Percentiles rank a stretch among this genome's conserved stretches.
Evolutionary conservation across 495 filamentous ascomycete species (phyloP).

Genomic region (Penicillium taxi): DNA sequence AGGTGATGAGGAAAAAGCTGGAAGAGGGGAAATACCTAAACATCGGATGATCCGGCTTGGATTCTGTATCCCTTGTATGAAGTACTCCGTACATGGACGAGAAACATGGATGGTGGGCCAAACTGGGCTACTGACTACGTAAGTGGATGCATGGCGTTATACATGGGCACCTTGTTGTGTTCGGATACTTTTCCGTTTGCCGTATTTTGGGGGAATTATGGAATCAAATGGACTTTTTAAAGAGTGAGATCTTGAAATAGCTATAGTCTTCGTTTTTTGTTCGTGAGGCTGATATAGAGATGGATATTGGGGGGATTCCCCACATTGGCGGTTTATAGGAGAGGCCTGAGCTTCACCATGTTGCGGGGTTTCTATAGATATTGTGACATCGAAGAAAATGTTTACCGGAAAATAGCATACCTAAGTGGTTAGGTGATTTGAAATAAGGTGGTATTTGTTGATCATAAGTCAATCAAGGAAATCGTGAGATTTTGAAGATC

Average conservation of each 20-base stretch:
- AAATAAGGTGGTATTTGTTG: background rate
- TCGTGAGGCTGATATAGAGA: conserved; percentile 2
- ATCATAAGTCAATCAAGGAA: background rate
- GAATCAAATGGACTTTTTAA: background rate
- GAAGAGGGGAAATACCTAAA: too few relatives aligned
- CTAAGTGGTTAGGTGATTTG: background rate
- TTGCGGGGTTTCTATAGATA: background rate
- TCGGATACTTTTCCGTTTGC: conserved; percentile 3
- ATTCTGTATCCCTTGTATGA: background rate
- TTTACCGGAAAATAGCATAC: background rate
- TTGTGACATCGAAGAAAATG: background rate
- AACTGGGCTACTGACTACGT: background rate
- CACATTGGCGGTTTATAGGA: conserved; percentile 6
- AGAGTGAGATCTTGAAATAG: background rate
- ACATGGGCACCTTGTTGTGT: too few relatives aligned
- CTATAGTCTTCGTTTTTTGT: background rate
- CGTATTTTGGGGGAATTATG: background rate
- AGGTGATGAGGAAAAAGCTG: too few relatives aligned
- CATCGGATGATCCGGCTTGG: too few relatives aligned
- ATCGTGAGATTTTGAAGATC: background rate
- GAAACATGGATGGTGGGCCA: background rate
- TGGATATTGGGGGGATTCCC: conserved; percentile 5
- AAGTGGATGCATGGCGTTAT: conserved; percentile 4
- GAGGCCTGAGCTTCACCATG: conserved; percentile 5
- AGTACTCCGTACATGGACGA: background rate